These are phyloP conservation scores for Candolleomyces efflorescens DNA, from an alignment of 768 basidiomycete species.

Conservation along the genomic window DNA sequence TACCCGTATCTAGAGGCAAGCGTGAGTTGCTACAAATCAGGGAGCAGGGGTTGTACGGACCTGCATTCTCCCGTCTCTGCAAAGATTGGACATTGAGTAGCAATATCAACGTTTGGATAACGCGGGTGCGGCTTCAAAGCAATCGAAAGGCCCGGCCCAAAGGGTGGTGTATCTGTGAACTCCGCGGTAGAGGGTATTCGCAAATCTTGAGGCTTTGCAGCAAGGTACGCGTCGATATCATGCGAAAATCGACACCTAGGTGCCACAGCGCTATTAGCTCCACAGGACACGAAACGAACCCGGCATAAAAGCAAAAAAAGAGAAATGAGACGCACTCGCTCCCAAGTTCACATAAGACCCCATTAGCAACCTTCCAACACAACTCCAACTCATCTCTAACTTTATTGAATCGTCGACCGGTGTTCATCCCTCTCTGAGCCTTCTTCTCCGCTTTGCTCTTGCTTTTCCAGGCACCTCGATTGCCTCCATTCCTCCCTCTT, in stretches of 20 bases:
- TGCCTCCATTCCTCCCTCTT: constrained; percentile 13
- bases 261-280: background rate
- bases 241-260: constrained; percentile 77
- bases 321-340: constrained; percentile 34
- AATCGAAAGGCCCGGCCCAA: constrained; percentile 31
- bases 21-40: background rate
- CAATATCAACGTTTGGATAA: constrained; percentile 39
- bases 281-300: background rate
- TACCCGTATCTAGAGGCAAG: constrained; percentile 55
- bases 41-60: constrained; percentile 19
- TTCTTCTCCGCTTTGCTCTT: constrained; percentile 66
- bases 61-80: constrained; percentile 70
- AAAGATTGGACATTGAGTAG: constrained; percentile 63
- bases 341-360: constrained; percentile 67
- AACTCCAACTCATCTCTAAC: constrained; percentile 77
- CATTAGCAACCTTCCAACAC: constrained; percentile 77
- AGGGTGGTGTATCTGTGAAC: constrained; percentile 48
- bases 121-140: constrained; percentile 23
- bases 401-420: constrained; percentile 73
- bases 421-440: constrained; percentile 77
- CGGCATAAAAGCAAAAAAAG: constrained; percentile 21
- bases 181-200: constrained; percentile 44
- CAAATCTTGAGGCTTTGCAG: constrained; percentile 71
- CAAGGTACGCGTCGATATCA: constrained; percentile 71
- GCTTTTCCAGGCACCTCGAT: constrained; percentile 25